A percentile compares a stretch with the other conserved stretches of the same genome.
These are phyloP conservation scores for Phoma sp. DNA, from an alignment of 2,329 filamentous ascomycete species.

Conservation along the genomic window DNA sequence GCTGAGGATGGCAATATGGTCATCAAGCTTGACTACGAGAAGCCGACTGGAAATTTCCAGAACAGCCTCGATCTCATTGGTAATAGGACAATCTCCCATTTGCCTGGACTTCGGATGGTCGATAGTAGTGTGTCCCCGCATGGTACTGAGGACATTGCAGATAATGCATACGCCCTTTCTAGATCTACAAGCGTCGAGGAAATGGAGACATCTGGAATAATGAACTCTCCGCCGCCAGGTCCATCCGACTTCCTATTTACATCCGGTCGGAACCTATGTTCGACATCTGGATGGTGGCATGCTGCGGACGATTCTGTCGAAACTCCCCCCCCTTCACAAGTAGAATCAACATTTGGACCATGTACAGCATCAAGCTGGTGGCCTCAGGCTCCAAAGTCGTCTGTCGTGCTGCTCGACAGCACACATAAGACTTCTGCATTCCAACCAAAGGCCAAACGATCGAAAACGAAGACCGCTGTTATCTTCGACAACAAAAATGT, in stretches of 20 bases:
- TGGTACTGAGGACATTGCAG: background rate
- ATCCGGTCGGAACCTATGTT: conserved; percentile 31
- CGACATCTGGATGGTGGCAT: conserved; percentile 33
- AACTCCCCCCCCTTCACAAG: conserved; percentile 14
- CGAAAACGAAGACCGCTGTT: background rate
- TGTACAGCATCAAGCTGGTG: conserved; percentile 23
- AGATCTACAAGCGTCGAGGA: background rate
- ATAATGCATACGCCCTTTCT: background rate
- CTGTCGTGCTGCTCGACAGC: background rate
- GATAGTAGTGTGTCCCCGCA: background rate
- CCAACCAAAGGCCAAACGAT: background rate
- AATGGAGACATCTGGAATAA: background rate
- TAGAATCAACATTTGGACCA: background rate
- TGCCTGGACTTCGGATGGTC: background rate
- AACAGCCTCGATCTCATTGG: conserved; percentile 17
- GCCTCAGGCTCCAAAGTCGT: conserved; percentile 19
- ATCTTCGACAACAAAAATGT: background rate
- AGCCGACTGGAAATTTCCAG: conserved; percentile 19
- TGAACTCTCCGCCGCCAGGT: background rate
- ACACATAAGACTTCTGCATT: conserved; percentile 17
- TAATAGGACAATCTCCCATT: background rate
- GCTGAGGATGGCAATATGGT: conserved; percentile 39
- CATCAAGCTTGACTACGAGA: conserved; percentile 39
- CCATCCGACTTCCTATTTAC: conserved; percentile 26
- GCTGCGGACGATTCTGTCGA: conserved; percentile 1